Conservation (phyloP, 257 asterid species). For the Ilex aquifolium region DNA sequence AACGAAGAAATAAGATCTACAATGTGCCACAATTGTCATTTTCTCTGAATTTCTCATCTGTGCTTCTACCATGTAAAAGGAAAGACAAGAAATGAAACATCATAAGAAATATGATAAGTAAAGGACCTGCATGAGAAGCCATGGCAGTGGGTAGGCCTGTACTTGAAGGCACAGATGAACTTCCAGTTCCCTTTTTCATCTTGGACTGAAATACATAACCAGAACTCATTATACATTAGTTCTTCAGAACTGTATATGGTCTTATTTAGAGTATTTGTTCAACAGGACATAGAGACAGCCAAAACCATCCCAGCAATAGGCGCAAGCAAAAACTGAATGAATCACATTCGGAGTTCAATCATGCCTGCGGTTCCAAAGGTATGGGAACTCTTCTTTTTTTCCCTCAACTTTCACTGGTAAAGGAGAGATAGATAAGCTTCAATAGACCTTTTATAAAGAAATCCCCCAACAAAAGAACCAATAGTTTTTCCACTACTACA, state of each 20-base stretch:
- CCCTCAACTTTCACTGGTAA: background rate
- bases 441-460: no score
- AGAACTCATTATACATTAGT: background rate
- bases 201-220: constrained; percentile 49
- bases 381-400: background rate
- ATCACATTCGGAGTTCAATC: background rate
- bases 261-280: background rate
- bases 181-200: constrained; percentile 62
- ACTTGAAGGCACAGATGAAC: constrained; percentile 38
- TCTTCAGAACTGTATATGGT: background rate
- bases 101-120: constrained; percentile 13
- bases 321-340: no score
- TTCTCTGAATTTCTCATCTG: background rate
- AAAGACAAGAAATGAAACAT: background rate
- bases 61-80: background rate
- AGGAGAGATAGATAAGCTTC: background rate
- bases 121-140: constrained; percentile 49
- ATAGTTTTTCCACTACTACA: no score
- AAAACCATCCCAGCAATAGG: background rate
- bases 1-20: no score
- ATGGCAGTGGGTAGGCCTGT: constrained; percentile 29
- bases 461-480: no score
- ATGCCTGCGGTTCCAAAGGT: background rate
- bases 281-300: background rate
- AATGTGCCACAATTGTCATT: no score